Conservation (phyloP, 805 yeast genomes). For the Metschnikowia reukaufii region DNA sequence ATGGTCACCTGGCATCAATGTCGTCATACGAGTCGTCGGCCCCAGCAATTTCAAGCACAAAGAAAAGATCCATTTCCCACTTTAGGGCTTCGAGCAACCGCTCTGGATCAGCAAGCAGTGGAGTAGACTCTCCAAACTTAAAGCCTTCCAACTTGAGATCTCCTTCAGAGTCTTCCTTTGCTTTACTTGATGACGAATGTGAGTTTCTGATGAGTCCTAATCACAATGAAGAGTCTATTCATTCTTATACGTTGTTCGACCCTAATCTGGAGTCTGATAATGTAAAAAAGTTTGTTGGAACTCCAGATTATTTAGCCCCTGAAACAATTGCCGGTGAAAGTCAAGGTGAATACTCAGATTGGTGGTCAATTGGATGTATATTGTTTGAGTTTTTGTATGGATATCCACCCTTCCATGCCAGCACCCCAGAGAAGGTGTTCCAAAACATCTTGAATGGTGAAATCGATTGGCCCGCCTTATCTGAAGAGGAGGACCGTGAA, state of each 20-base stretch:
- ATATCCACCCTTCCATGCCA: conserved; percentile 90
- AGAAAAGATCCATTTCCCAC: conserved; percentile 20
- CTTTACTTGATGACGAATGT: conserved; percentile 51
- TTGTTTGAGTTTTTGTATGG: conserved; percentile 90
- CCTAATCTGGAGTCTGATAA: conserved; percentile 53
- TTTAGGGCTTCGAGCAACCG: conserved; percentile 19
- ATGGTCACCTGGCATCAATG: conserved; percentile 14
- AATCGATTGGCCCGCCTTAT: conserved; percentile 81
- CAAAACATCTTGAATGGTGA: conserved; percentile 70
- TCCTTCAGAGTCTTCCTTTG: conserved; percentile 58
- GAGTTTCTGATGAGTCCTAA: conserved; percentile 30
- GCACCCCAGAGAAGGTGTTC: conserved; percentile 77
- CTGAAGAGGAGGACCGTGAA: conserved; percentile 50
- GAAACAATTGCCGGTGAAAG: conserved; percentile 86
- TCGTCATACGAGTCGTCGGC: conserved; percentile 15
- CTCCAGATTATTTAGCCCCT: conserved; percentile 97
- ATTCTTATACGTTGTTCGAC: conserved; percentile 65
- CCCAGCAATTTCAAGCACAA: conserved; percentile 12
- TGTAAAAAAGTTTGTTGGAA: conserved; percentile 79
- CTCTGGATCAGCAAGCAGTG: conserved; percentile 41
- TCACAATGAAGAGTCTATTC: conserved; percentile 24
- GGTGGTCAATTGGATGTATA: conserved; percentile 99
- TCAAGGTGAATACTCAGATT: conserved; percentile 85
- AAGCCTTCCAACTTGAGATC: conserved; percentile 49
- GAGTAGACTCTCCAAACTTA: conserved; percentile 48